phyloP scores from a whole-genome alignment of 2,329 filamentous ascomycete species.

The Diaporthe eres region DNA sequence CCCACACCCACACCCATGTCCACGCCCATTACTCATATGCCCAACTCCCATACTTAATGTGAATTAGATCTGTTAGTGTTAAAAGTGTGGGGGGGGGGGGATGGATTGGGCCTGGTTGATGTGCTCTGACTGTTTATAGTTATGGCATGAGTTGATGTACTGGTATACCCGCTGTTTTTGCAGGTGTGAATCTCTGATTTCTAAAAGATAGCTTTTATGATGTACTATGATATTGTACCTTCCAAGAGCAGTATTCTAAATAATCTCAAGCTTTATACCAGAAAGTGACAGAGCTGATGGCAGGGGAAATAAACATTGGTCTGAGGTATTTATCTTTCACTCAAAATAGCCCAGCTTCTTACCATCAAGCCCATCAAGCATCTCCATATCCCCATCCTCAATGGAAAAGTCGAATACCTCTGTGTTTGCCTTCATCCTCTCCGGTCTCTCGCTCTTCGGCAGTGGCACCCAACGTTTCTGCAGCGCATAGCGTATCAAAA shows the following conservation, averaged over 20 bases:
- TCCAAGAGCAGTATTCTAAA: too few relatives aligned
- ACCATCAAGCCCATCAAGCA: slow-evolving; percentile 25
- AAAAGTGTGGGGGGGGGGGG: too few relatives aligned
- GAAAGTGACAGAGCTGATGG: too few relatives aligned
- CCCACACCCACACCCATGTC: too few relatives aligned
- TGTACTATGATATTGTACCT: too few relatives aligned
- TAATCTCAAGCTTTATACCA: too few relatives aligned
- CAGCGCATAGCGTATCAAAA: slow-evolving; percentile 77
- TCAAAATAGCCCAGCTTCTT: slow-evolving; percentile 6
- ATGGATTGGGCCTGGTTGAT: too few relatives aligned
- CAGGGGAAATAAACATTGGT: background rate
- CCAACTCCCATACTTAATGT: too few relatives aligned
- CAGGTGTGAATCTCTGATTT: background rate
- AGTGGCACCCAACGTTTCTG: slow-evolving; percentile 79
- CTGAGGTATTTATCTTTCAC: background rate
- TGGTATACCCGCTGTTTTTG: background rate
- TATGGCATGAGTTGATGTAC: too few relatives aligned
- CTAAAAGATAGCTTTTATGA: background rate
- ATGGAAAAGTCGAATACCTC: slow-evolving; percentile 74
- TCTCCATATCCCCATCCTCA: slow-evolving; percentile 67
- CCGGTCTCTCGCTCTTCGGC: slow-evolving; percentile 74
- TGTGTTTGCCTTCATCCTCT: slow-evolving; percentile 72
- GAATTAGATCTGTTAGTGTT: too few relatives aligned
- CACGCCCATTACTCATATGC: too few relatives aligned
- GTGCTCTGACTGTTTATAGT: too few relatives aligned